phyloP scores from a whole-genome alignment of 805 yeast species.

The Suhomyces canberraensis region DNA sequence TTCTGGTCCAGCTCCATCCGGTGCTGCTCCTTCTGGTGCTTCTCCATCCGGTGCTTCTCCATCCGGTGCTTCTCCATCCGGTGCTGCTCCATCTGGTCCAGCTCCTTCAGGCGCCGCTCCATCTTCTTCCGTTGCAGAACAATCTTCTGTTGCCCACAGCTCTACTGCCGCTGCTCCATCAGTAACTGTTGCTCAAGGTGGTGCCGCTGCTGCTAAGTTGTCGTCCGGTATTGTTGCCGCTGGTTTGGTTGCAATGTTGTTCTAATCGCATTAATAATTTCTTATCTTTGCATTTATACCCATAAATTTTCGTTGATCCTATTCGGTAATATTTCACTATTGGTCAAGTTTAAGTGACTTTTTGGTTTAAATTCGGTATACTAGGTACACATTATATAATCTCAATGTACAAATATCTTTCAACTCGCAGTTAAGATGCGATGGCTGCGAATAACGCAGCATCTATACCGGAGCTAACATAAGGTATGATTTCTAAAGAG shows the following conservation, averaged over 20 bases:
- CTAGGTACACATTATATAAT: not conserved
- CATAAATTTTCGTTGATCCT: conserved; percentile 1
- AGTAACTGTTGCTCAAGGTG: conserved; percentile 3
- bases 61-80: conserved; percentile 3
- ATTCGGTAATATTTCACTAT: not conserved
- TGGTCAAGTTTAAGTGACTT: not conserved
- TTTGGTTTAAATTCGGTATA: not conserved
- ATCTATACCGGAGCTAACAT: too few species aligned
- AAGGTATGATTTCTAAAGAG: too few species aligned
- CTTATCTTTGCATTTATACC: not conserved
- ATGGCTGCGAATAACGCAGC: too few species aligned
- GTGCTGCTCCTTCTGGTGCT: not conserved
- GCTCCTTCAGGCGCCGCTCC: not conserved
- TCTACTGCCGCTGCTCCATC: not conserved
- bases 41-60: not conserved
- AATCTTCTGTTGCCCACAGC: not conserved
- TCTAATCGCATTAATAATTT: not conserved
- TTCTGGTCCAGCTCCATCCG: not conserved
- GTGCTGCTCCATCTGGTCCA: conserved; percentile 1
- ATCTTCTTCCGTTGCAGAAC: not conserved
- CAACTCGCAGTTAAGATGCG: too few species aligned
- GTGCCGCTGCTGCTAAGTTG: conserved; percentile 7
- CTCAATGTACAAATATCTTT: not conserved
- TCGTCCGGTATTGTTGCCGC: conserved; percentile 8
- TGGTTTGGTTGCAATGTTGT: conserved; percentile 8